Conservation (phyloP, 345 rosid genomes). For the Anastatica hierochuntica region DNA sequence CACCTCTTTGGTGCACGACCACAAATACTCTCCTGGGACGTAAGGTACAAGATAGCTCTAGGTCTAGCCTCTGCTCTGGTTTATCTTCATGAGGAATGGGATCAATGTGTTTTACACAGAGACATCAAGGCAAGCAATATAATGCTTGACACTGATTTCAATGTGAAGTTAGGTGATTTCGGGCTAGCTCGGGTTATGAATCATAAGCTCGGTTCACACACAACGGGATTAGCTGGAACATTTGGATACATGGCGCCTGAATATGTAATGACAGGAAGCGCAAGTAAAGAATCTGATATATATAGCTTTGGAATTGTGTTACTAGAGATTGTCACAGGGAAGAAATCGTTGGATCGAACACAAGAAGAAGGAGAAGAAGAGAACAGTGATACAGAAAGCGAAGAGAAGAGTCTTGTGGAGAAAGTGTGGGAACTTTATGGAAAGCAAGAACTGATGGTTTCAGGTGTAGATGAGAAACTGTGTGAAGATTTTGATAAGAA, state of each 20-base stretch:
- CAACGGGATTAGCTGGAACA: slow-evolving; percentile 35
- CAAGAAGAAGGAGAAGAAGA: neutral
- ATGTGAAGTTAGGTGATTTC: slow-evolving; percentile 42
- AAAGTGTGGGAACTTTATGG: slow-evolving; percentile 39
- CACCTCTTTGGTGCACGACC: slow-evolving; percentile 22
- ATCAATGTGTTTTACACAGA: slow-evolving; percentile 33
- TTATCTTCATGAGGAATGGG: slow-evolving; percentile 39
- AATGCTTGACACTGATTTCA: slow-evolving; percentile 29
- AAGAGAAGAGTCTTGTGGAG: slow-evolving; percentile 26
- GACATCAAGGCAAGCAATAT: slow-evolving; percentile 33
- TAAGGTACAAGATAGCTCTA: slow-evolving; percentile 22
- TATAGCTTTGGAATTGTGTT: slow-evolving; percentile 36
- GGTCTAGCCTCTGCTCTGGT: slow-evolving; percentile 31
- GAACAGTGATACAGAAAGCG: neutral
- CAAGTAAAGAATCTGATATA: slow-evolving; percentile 33
- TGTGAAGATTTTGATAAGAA: slow-evolving; percentile 4
- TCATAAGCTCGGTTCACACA: slow-evolving; percentile 30
- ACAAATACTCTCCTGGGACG: slow-evolving; percentile 18
- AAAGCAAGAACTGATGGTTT: neutral
- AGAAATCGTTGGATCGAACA: slow-evolving; percentile 11
- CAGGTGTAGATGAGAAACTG: slow-evolving; percentile 20
- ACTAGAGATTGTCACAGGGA: slow-evolving; percentile 34
- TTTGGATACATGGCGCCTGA: slow-evolving; percentile 42
- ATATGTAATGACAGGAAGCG: slow-evolving; percentile 21
- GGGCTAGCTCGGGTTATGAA: slow-evolving; percentile 31